Percentiles rank a stretch among this genome's conserved stretches.
Evolutionary conservation across 441 rosid species (phyloP).

Genomic region (Breynia disticha): DNA sequence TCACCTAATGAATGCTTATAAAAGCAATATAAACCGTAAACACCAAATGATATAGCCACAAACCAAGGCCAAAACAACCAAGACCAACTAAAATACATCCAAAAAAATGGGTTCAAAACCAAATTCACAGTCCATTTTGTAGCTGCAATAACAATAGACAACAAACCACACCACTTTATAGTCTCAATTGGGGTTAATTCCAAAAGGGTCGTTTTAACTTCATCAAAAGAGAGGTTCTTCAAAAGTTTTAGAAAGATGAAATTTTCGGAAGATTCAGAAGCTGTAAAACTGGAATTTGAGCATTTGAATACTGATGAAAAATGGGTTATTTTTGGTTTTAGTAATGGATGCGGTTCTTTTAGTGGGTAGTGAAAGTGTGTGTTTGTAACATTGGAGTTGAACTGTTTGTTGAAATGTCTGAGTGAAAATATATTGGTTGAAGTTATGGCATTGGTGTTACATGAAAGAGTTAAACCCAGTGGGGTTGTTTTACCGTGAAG

Average conservation of each 20-base stretch:
- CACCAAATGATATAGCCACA: conserved; percentile 43
- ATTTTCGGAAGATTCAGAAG: conserved; percentile 23
- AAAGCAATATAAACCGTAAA: conserved; percentile 54
- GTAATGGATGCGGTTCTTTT: not conserved
- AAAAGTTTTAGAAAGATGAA: conserved; percentile 34
- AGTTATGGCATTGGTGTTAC: not conserved
- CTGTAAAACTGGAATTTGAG: conserved; percentile 37
- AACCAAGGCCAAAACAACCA: conserved; percentile 94
- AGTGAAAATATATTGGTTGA: conserved; percentile 21
- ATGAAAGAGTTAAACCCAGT: conserved; percentile 10
- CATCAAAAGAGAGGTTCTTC: conserved; percentile 25
- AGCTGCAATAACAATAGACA: conserved; percentile 43
- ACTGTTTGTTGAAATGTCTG: conserved; percentile 60
- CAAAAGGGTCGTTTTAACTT: conserved; percentile 28
- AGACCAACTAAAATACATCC: conserved; percentile 88
- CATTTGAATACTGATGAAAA: conserved; percentile 31
- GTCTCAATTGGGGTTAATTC: conserved; percentile 38
- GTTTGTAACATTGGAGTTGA: conserved; percentile 13
- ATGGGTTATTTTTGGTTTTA: conserved; percentile 14
- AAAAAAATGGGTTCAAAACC: conserved; percentile 59
- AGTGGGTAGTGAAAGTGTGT: conserved; percentile 16
- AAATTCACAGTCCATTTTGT: conserved; percentile 44
- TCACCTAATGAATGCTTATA: conserved; percentile 46
- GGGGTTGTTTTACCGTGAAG: conserved; percentile 38
- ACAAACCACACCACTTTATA: conserved; percentile 43